Evolutionary conservation across 1,139 yeast species (phyloP).

Genomic region (Hansenula sp.): DNA sequence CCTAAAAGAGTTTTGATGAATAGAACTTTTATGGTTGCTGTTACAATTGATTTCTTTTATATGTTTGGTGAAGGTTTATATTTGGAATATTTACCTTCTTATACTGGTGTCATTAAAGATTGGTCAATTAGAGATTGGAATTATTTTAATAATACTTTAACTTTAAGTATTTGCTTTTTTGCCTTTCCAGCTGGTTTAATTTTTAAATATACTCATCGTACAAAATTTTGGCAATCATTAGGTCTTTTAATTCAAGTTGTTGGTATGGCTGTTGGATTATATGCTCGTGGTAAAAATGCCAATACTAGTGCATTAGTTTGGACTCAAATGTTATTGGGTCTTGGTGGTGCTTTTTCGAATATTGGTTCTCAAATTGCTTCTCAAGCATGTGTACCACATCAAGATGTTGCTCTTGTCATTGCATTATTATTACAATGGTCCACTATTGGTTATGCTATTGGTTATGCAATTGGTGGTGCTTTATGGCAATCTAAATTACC

Average conservation of each 20-base stretch:
- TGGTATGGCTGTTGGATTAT: constrained; percentile 27
- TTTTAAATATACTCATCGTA: constrained; percentile 28
- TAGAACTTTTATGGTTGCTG: constrained; percentile 30
- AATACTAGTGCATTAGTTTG: constrained; percentile 24
- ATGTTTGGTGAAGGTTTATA: constrained; percentile 23
- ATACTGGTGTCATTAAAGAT: constrained; percentile 24
- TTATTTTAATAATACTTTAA: constrained; percentile 30
- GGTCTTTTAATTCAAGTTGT: constrained; percentile 28
- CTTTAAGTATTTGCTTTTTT: constrained; percentile 31
- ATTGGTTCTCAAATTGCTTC: constrained; percentile 31
- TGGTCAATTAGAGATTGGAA: constrained; percentile 29
- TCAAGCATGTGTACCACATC: constrained; percentile 39
- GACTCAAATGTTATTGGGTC: constrained; percentile 21
- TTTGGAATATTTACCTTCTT: constrained; percentile 24
- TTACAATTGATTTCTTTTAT: constrained; percentile 28
- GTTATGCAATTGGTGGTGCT: constrained; percentile 42
- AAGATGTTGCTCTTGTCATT: constrained; percentile 41
- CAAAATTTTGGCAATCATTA: constrained; percentile 27
- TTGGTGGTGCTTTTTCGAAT: constrained; percentile 31
- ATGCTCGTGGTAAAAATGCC: constrained; percentile 23
- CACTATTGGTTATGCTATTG: constrained; percentile 40
- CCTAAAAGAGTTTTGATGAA: constrained; percentile 30
- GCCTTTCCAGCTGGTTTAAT: constrained; percentile 30
- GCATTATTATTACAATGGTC: constrained; percentile 38
- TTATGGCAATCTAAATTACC: constrained; percentile 19